Evolutionary conservation across 2,329 filamentous ascomycete species (phyloP), one percentile per base, ranked within the genome.

Genomic region (Microdochium paspali): DNA sequence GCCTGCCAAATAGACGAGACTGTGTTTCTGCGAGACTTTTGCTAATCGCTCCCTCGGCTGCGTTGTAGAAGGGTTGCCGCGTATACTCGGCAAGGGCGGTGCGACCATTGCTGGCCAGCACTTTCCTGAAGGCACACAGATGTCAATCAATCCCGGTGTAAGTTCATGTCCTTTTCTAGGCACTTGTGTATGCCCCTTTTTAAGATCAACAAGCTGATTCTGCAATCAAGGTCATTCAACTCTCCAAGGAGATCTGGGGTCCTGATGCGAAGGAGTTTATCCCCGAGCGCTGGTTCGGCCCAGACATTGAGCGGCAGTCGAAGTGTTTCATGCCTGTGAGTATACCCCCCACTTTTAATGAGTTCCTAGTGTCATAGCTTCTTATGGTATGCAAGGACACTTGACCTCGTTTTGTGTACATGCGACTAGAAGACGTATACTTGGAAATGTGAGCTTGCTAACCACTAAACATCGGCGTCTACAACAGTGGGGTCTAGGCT

Each of bases 41-140:
- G n/a, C n/a, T n/a, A n/a, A n/a, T n/a, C n/a, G n/a, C n/a, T n/a
- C n/a, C n/a, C n/a, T n/a, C n/a, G n/a, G n/a, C 7, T 28, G 26
- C 26, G 26, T 13, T 28, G 18, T 21, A 40, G 35, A 40, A 20
- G 49, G 51, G 15, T 48, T 58, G 40, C 49, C 48, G 10, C 54
- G 56, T 44, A 43, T 53, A 18, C 50, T 53, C 13, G 42, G 50
- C 23, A 31, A 44, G 15, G 50, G 44, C 18, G 56, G 56, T 18
- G 35, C 45, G 10, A 49, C 39, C 3, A 39, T 58, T 5, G 49
- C 47, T n/a, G 51, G 48, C 10, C 48, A 53, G 20, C 51, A 49
- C 46, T 45, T 58, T n/a, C 55, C 55, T 2, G 53, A 47, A 20
- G 52, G 52, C 18, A 51, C 51, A 18, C 25, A 31, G 13, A 35